phyloP scores from a whole-genome alignment of 345 rosid species.

The Aquilaria sinensis region DNA sequence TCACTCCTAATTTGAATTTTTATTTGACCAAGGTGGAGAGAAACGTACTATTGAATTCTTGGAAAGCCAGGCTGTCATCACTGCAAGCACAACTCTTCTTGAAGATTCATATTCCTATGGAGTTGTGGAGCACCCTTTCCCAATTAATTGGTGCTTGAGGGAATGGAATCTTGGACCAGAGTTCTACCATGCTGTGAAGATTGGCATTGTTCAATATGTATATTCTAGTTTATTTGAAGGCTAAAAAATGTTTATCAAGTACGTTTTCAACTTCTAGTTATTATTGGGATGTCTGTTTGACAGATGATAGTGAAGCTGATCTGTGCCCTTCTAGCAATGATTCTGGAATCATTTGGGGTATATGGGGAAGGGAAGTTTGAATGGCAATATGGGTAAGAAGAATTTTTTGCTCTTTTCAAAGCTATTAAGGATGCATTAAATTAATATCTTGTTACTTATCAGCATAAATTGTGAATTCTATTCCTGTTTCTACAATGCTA shows the following conservation, averaged over 20 bases:
- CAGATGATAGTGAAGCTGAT: constrained; percentile 97
- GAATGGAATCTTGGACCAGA: constrained; percentile 90
- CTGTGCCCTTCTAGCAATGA: constrained; percentile 90
- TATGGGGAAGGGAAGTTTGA: constrained; percentile 98
- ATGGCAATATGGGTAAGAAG: constrained; percentile 86
- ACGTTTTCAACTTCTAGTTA: constrained; percentile 12
- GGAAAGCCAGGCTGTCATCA: constrained; percentile 71
- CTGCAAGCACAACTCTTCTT: constrained; percentile 69
- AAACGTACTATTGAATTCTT: constrained; percentile 84
- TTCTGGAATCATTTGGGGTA: constrained; percentile 86
- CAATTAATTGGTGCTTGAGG: constrained; percentile 60
- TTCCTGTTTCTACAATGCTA: background rate
- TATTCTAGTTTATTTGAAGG: constrained; percentile 21
- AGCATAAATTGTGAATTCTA: background rate
- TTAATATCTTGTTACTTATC: background rate
- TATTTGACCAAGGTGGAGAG: constrained; percentile 67
- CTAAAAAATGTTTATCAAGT: background rate
- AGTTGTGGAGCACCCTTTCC: constrained; percentile 96
- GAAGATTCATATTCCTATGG: constrained; percentile 82
- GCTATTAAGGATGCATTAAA: background rate
- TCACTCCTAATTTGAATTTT: background rate
- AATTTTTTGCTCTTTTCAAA: constrained; percentile 1
- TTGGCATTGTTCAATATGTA: constrained; percentile 99
- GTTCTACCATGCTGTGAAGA: constrained; percentile 90
- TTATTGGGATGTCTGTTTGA: constrained; percentile 12